Percentiles rank a stretch among this genome's conserved stretches.
These are phyloP conservation scores for Mycogone perniciosa DNA, from an alignment of 2,329 filamentous ascomycete species.

Conservation along the genomic window DNA sequence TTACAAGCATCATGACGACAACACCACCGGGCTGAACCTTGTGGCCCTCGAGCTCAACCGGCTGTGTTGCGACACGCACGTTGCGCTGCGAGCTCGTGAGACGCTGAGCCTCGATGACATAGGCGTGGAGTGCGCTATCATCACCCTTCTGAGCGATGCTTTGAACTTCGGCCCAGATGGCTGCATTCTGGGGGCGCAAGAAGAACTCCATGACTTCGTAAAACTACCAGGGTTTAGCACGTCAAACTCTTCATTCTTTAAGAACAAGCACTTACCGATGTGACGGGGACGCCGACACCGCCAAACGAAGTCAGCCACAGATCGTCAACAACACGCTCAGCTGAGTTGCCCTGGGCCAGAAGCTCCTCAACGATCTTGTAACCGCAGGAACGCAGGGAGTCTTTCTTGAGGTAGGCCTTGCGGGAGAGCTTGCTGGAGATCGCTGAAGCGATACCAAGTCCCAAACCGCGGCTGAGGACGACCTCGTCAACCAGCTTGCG, in stretches of 20 bases:
- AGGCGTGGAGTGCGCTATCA: constrained; percentile 28
- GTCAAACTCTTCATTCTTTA: no score
- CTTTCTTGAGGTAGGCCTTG: constrained; percentile 26
- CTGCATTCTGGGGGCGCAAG: constrained; percentile 32
- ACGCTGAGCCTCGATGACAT: constrained; percentile 36
- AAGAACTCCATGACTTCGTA: constrained; percentile 39
- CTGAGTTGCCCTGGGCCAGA: constrained; percentile 25
- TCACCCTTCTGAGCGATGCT: constrained; percentile 29
- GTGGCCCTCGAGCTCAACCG: constrained; percentile 32
- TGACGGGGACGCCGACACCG: constrained; percentile 34
- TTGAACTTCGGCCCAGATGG: constrained; percentile 39
- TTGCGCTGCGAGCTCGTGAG: constrained; percentile 35
- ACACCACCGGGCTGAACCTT: constrained; percentile 33
- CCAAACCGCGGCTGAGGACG: constrained; percentile 24
- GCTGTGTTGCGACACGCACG: constrained; percentile 28
- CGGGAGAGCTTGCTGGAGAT: constrained; percentile 24
- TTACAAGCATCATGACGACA: constrained; percentile 35
- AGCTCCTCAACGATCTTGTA: constrained; percentile 33
- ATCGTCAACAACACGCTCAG: constrained; percentile 30
- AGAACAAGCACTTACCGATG: constrained; percentile 24
- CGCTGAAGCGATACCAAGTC: constrained; percentile 24
- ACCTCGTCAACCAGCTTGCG: constrained; percentile 35
- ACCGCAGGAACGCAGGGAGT: constrained; percentile 34
- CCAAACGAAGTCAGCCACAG: constrained; percentile 36
- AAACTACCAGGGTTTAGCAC: constrained; percentile 27